Percentiles rank a stretch among this genome's conserved stretches.
Evolutionary conservation across 176 grass and related monocot species (phyloP).

Genomic region (bread wheat (Triticum aestivum)): DNA sequence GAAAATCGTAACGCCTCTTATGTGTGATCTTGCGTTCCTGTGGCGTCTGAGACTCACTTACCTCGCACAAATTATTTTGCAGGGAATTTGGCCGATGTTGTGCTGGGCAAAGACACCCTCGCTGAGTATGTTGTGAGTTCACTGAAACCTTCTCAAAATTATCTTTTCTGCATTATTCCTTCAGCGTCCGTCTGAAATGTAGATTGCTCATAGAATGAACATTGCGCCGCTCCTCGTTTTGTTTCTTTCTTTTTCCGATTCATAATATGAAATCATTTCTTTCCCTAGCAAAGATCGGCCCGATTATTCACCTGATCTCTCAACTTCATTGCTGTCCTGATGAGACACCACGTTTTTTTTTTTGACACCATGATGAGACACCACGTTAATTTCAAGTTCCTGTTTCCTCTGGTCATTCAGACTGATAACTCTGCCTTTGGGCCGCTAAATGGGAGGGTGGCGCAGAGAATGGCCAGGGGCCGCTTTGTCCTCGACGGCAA

Average conservation of each 20-base stretch:
- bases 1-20: background rate
- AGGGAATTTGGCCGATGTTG: slow-evolving; percentile 82
- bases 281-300: no score
- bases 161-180: background rate
- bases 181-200: background rate
- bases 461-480: background rate
- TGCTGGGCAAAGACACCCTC: slow-evolving; percentile 74
- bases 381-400: no score
- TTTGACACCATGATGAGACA: no score
- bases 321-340: background rate
- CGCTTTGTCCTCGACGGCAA: no score
- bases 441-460: no score
- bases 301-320: no score
- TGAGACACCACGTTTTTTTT: no score
- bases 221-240: background rate
- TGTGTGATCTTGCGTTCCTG: background rate
- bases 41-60: background rate
- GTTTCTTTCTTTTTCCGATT: background rate
- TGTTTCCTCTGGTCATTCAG: no score
- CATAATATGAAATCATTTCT: no score
- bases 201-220: background rate
- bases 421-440: no score
- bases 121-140: slow-evolving; percentile 75
- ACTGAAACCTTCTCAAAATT: background rate
- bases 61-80: background rate